phyloP scores from a whole-genome alignment of 768 basidiomycete species.

The Leccinum subtestaceum region DNA sequence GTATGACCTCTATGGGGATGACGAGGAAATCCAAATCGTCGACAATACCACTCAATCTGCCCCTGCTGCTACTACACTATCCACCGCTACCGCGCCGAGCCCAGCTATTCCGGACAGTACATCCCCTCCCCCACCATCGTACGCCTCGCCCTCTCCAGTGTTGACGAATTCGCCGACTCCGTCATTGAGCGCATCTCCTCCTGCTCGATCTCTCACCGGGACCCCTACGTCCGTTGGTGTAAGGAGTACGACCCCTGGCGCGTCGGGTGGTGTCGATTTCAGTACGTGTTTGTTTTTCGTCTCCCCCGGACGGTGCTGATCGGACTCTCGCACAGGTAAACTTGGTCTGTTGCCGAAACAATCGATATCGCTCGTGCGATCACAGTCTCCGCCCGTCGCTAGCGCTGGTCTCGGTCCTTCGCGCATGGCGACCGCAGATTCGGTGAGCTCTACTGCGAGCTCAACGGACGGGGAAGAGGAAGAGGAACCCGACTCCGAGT shows the following conservation, averaged over 20 bases:
- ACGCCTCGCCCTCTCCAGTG: constrained; percentile 8
- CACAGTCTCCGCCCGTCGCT: constrained; percentile 28
- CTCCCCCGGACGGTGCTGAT: neutral
- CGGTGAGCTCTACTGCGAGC: constrained; percentile 23
- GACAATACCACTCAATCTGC: neutral
- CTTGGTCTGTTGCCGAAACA: constrained; percentile 71
- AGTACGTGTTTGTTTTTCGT: constrained; percentile 21
- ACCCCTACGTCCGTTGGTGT: constrained; percentile 5
- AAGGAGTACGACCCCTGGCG: constrained; percentile 14
- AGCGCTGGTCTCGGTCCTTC: constrained; percentile 1
- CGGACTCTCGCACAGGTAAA: constrained; percentile 42
- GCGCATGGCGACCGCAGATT: constrained; percentile 7
- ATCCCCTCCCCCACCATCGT: constrained; percentile 1
- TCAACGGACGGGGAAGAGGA: constrained; percentile 48
- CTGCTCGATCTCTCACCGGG: neutral
- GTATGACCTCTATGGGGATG: constrained; percentile 26
- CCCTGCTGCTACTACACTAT: neutral
- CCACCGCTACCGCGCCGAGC: neutral
- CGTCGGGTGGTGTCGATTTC: constrained; percentile 30
- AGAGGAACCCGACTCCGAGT: constrained; percentile 55
- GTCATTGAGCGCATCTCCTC: neutral
- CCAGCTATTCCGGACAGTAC: neutral
- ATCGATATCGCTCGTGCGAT: constrained; percentile 56
- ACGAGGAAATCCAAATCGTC: constrained; percentile 11
- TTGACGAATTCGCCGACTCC: neutral